A percentile compares a stretch with the other conserved stretches of the same genome.
These are phyloP conservation scores for Leccinum olivaceoglutinosum DNA, from an alignment of 1,284 basidiomycete species.

Conservation along the genomic window DNA sequence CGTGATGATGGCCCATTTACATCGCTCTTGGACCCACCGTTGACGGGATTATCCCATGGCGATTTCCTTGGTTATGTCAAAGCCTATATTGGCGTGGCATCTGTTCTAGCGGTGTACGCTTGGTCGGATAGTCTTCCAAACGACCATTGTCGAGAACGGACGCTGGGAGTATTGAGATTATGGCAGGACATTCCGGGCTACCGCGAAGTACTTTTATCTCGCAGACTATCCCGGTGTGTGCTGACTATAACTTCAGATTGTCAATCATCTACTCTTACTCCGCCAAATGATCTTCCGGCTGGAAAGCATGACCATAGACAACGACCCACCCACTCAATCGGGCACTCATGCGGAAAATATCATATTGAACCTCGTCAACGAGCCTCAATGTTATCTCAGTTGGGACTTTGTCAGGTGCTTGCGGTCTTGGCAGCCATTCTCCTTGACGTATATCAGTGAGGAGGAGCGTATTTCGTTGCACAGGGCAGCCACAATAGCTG, in stretches of 20 bases:
- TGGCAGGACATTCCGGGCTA: slow-evolving; percentile 53
- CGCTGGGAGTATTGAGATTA: slow-evolving; percentile 54
- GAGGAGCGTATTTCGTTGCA: slow-evolving; percentile 52
- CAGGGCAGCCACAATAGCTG: slow-evolving; percentile 54
- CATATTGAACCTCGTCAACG: slow-evolving; percentile 51
- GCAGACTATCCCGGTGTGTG: background rate
- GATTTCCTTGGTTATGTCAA: slow-evolving; percentile 60
- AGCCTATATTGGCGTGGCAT: slow-evolving; percentile 60
- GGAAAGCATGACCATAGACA: slow-evolving; percentile 38
- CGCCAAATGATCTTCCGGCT: slow-evolving; percentile 25
- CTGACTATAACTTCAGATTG: slow-evolving; percentile 16
- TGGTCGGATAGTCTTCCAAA: slow-evolving; percentile 76
- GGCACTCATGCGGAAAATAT: slow-evolving; percentile 65
- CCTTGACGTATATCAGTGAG: slow-evolving; percentile 56
- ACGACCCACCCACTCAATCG: slow-evolving; percentile 54
- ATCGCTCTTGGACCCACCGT: slow-evolving; percentile 19
- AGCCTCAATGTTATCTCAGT: slow-evolving; percentile 56
- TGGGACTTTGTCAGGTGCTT: slow-evolving; percentile 53
- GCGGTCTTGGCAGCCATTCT: slow-evolving; percentile 37
- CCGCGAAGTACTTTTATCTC: slow-evolving; percentile 41
- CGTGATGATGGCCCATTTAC: slow-evolving; percentile 8
- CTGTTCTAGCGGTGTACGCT: slow-evolving; percentile 68
- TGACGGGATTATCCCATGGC: slow-evolving; percentile 39
- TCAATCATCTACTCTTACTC: slow-evolving; percentile 25
- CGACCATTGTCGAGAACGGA: slow-evolving; percentile 54